A percentile compares a stretch with the other conserved stretches of the same genome.
Conservation (phyloP, 2,329 filamentous ascomycete genomes). For the Talaromyces funiculosus region DNA sequence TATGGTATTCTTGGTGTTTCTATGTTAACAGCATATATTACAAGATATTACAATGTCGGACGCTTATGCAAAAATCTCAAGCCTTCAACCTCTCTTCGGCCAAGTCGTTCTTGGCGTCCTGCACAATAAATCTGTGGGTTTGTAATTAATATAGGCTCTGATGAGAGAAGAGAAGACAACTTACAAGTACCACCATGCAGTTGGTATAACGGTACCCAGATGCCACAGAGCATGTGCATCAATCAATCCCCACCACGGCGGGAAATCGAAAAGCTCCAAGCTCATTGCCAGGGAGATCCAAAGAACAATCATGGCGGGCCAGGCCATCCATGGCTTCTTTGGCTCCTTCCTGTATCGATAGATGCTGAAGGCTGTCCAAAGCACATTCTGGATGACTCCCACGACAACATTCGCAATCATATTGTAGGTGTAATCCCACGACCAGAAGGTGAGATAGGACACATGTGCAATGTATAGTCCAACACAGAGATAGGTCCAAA, state of each 20-base stretch:
- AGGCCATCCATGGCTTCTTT: slow-evolving; percentile 71
- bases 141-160: slow-evolving; percentile 20
- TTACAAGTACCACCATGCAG: slow-evolving; percentile 90
- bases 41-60: not conserved
- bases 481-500: slow-evolving; percentile 71
- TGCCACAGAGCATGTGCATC: slow-evolving; percentile 98
- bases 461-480: slow-evolving; percentile 70
- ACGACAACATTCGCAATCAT: slow-evolving; percentile 89
- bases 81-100: slow-evolving; percentile 67
- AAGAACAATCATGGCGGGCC: slow-evolving; percentile 84
- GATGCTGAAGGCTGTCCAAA: slow-evolving; percentile 84
- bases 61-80: slow-evolving; percentile 25
- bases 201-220: slow-evolving; percentile 81
- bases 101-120: slow-evolving; percentile 78
- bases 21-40: not conserved
- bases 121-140: slow-evolving; percentile 68
- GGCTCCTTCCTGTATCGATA: slow-evolving; percentile 62
- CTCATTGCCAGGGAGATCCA: slow-evolving; percentile 95
- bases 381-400: slow-evolving; percentile 70
- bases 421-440: slow-evolving; percentile 96
- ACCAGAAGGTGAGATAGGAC: slow-evolving; percentile 74
- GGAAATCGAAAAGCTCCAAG: slow-evolving; percentile 89
- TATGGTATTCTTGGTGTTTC: not conserved
- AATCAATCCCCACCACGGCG: slow-evolving; percentile 72
- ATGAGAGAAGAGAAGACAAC: slow-evolving; percentile 38